Evolutionary conservation across 148 eudicot species (phyloP).

Genomic region (Rhododendron ovatum): DNA sequence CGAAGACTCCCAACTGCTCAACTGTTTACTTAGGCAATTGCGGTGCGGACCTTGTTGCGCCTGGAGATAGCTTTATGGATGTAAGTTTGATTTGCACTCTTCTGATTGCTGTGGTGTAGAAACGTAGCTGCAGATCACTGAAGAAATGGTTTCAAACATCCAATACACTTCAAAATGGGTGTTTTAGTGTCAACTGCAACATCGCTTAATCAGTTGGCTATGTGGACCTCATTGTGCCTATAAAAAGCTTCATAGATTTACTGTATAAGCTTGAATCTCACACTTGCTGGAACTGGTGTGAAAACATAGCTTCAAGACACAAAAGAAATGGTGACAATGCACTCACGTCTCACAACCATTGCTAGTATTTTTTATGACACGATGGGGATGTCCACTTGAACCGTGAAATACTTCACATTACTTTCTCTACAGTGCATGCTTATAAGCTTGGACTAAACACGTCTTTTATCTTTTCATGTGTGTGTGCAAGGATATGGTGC

Average conservation of each 20-base stretch:
- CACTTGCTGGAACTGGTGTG: not conserved
- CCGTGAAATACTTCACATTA: not conserved
- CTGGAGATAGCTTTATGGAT: not conserved
- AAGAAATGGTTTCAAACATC: not conserved
- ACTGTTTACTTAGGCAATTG: not conserved
- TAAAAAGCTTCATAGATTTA: not conserved
- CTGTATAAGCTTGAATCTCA: not conserved
- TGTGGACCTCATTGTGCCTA: not conserved
- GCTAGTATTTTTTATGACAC: not conserved
- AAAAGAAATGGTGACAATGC: not conserved
- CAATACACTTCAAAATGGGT: not conserved
- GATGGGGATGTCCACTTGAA: not conserved
- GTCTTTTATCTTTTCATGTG: not conserved
- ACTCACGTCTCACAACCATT: not conserved
- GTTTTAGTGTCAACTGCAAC: not conserved
- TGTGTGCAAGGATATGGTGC: slow-evolving; percentile 76
- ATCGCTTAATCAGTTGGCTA: not conserved
- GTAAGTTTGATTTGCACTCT: not conserved
- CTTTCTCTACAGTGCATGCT: not conserved
- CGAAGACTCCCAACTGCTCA: not conserved
- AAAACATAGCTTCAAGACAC: not conserved
- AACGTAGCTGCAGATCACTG: not conserved
- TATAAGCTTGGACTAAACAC: not conserved
- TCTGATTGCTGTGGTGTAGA: not conserved
- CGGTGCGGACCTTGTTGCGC: not conserved